These are phyloP conservation scores for Solanum okadae DNA, from an alignment of 257 asterid species.

Conservation along the genomic window DNA sequence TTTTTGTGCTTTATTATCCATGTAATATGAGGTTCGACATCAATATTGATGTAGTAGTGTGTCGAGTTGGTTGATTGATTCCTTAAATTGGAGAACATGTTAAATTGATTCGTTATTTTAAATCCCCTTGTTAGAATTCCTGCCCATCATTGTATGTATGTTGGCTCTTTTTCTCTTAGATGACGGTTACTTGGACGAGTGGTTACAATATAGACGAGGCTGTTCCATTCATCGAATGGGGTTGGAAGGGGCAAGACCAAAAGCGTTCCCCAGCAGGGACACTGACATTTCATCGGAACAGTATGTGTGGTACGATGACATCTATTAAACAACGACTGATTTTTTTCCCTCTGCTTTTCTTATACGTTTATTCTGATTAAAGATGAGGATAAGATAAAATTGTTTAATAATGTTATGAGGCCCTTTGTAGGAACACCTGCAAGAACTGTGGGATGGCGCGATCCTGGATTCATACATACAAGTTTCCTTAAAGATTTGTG, in stretches of 20 bases:
- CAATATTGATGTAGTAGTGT: not conserved
- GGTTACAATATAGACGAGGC: slow-evolving; percentile 76
- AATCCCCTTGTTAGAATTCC: not conserved
- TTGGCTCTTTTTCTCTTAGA: slow-evolving; percentile 18
- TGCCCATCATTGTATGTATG: not conserved
- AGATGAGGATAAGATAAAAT: not conserved
- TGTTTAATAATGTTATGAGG: not conserved
- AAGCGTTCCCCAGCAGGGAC: slow-evolving; percentile 66
- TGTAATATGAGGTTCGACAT: not conserved
- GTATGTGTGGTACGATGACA: slow-evolving; percentile 70
- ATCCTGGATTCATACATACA: slow-evolving; percentile 92
- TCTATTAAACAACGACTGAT: not conserved
- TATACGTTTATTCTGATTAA: not conserved
- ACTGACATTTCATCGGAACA: slow-evolving; percentile 55
- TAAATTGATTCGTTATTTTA: not conserved
- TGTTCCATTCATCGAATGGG: slow-evolving; percentile 64
- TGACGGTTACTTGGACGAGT: slow-evolving; percentile 92
- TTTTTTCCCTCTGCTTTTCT: not conserved
- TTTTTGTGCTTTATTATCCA: no score
- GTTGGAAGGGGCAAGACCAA: slow-evolving; percentile 27
- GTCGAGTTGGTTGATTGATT: not conserved
- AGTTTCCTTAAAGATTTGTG: slow-evolving; percentile 81
- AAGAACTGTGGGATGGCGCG: slow-evolving; percentile 89
- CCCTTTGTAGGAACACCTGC: slow-evolving; percentile 65
- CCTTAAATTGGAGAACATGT: not conserved